Base-by-base conservation (phyloP, 164 flowering plant species). In the Annona squamosa region DNA sequence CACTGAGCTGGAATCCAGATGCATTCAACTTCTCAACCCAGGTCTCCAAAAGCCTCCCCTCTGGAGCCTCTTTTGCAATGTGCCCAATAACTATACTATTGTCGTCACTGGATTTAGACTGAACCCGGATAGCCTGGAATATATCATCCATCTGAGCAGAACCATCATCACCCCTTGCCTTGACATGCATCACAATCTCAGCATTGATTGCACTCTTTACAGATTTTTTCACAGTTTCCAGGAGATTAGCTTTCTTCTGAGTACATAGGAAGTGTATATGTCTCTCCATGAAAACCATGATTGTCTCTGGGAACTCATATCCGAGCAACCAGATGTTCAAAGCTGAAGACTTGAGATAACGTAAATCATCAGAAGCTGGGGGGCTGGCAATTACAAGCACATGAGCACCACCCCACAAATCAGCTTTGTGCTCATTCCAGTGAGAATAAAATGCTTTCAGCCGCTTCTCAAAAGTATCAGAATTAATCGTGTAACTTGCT, bases 301-400 rank as follows among this genome's bases (percentile, higher is more conserved):
- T 85, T 2, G 95, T 92, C 74, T 90, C 95, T 0, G 98, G 97
- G 77, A 92, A 91, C 80, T 89, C 98, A 79, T 88, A 86, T 48
- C 93, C 97, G 45, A 91, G 77, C 80, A 92, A 67, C 97, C 97
- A 92, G 26, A 89, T 79, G 71, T 88, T 87, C 57, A 92, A 64
- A 1, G 95, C 95, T 1, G 93, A 90, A 1, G 94, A 90, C 72
- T 92, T 90, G 61, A 89, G 78, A 72, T 90, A 92, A 13, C 94
- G 84, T 64, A 91, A 73, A 67, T 92, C 97, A 47, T 90, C 90
- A 0, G 91, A 89, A 26, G 85, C 66, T 5, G 94, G 97, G 65
- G 98, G 94, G 0, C 94, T 90, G 42, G 97, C 90, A 67, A 92
- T 64, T 0, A 86, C 80, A 65, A 92, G 67, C 2, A 75, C 91